Evolutionary conservation across 2,329 filamentous ascomycete genomes (phyloP).

Genomic region (Polytolypa hystricis): DNA sequence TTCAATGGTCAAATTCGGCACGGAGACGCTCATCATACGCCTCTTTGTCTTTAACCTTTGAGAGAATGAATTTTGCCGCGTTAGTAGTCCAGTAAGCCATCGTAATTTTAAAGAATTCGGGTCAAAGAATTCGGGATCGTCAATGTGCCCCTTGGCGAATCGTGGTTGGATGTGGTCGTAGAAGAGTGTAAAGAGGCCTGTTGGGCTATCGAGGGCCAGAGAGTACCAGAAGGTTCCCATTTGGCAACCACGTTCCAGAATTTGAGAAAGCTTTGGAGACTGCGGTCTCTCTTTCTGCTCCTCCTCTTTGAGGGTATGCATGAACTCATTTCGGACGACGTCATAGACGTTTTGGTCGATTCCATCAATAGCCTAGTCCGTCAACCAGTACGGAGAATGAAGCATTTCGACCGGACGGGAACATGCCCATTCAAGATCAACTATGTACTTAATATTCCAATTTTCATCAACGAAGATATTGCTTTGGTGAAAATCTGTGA

Average conservation of each 20-base stretch:
- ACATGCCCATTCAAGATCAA: conserved; percentile 25
- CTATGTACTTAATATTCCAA: conserved; percentile 24
- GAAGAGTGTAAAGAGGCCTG: neutral
- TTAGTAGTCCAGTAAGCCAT: conserved; percentile 15
- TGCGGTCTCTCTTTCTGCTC: conserved; percentile 3
- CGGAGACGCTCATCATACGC: no score
- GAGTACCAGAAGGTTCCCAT: conserved; percentile 3
- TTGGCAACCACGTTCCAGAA: conserved; percentile 14
- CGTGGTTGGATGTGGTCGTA: conserved; percentile 2
- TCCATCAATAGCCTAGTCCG: conserved; percentile 12
- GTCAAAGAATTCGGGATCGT: conserved; percentile 5
- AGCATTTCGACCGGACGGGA: conserved; percentile 21
- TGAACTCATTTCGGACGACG: conserved; percentile 7
- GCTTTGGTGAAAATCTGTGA: conserved; percentile 31
- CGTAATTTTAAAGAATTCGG: conserved; percentile 14
- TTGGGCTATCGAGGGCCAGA: neutral
- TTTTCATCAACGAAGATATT: conserved; percentile 26
- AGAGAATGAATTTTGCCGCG: no score
- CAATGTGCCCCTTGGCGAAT: conserved; percentile 12
- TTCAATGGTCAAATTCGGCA: no score
- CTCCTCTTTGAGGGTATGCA: conserved; percentile 7
- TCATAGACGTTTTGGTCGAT: conserved; percentile 10
- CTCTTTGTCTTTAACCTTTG: no score
- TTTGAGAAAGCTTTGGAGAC: conserved; percentile 3
- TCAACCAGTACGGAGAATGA: conserved; percentile 20